Evolutionary conservation across 495 filamentous ascomycete genomes (phyloP).

Genomic region (Staphylotrichum tortipilum): DNA sequence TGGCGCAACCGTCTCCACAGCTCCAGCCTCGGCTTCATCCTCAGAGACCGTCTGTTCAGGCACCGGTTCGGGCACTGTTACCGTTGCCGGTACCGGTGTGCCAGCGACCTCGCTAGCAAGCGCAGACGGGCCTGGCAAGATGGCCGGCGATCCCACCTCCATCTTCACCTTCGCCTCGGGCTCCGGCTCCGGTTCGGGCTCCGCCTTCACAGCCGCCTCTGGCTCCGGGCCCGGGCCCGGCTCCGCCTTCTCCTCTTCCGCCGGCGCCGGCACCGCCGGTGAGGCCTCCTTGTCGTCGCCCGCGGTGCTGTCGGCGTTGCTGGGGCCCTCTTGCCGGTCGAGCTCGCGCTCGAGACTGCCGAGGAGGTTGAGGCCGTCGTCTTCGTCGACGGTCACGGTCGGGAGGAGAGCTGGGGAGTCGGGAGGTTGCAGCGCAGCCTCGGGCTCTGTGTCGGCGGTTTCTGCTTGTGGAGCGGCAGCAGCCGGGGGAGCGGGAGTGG

Average conservation of each 20-base stretch:
- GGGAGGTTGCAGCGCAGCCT: conserved; percentile 6
- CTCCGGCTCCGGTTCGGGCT: background rate
- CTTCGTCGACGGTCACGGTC: conserved; percentile 16
- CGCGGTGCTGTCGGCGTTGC: conserved; percentile 1
- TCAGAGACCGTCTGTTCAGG: no score
- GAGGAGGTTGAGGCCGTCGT: conserved; percentile 23
- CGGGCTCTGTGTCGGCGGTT: background rate
- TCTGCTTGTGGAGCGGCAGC: background rate
- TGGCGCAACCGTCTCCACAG: no score
- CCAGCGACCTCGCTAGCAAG: no score
- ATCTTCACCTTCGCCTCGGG: no score
- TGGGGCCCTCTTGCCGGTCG: conserved; percentile 21
- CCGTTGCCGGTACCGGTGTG: no score
- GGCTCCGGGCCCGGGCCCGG: no score
- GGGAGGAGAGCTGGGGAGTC: conserved; percentile 17
- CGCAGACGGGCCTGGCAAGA: no score
- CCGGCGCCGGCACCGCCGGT: background rate
- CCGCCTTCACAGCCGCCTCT: background rate
- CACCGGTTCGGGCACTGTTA: no score
- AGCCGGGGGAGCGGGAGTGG: background rate
- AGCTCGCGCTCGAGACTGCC: conserved; percentile 26
- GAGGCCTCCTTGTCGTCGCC: background rate
- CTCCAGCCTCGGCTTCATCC: no score
- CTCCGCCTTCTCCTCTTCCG: background rate
- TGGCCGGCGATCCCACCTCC: no score